phyloP scores from a whole-genome alignment of 257 asterid species.

The Haberlea rhodopensis region DNA sequence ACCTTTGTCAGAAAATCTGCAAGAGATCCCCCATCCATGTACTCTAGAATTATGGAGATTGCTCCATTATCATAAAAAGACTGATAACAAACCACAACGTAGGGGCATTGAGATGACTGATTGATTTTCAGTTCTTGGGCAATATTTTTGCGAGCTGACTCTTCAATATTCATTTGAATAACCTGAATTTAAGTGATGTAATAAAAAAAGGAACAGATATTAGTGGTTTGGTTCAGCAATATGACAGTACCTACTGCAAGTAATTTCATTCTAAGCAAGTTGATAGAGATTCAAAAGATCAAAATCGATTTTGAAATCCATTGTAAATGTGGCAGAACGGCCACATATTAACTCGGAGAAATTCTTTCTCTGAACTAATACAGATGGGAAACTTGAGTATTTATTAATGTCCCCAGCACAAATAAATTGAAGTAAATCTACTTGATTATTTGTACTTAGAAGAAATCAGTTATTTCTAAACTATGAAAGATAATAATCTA shows the following conservation, averaged over 20 bases:
- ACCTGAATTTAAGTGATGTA: constrained; percentile 46
- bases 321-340: not conserved
- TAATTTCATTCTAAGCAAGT: too few relatives aligned
- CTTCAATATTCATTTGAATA: constrained; percentile 94
- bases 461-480: too few relatives aligned
- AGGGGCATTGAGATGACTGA: constrained; percentile 92
- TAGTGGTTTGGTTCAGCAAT: not conserved
- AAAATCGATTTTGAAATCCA: too few relatives aligned
- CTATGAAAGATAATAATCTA: too few relatives aligned
- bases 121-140: constrained; percentile 96
- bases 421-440: too few relatives aligned
- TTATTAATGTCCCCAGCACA: too few relatives aligned
- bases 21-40: constrained; percentile 98
- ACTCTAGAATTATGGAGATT: constrained; percentile 91
- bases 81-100: constrained; percentile 82
- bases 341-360: too few relatives aligned
- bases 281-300: too few relatives aligned
- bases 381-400: too few relatives aligned
- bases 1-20: constrained; percentile 89
- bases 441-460: too few relatives aligned
- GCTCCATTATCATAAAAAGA: constrained; percentile 97
- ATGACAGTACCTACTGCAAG: not conserved
- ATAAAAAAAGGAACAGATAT: not conserved
- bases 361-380: too few relatives aligned
- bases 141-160: constrained; percentile 70